A percentile compares a stretch with the other conserved stretches of the same genome.
Conservation (phyloP, 2,329 filamentous ascomycete genomes). For the Cladorrhinum sp. region DNA sequence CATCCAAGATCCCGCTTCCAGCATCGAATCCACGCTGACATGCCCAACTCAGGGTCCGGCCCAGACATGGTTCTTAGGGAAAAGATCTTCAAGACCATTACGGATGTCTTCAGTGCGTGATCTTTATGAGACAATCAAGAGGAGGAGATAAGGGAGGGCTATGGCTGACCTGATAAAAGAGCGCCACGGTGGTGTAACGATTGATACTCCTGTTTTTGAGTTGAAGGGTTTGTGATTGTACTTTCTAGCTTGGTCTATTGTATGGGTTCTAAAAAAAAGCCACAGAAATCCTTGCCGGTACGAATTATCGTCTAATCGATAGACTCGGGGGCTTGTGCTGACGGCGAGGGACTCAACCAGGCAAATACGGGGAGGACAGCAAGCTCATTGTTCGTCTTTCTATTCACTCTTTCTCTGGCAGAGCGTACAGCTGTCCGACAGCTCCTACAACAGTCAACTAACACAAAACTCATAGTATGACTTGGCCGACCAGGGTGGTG, state of each 20-base stretch:
- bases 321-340: constrained; percentile 1
- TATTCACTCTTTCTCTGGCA: background rate
- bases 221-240: constrained; percentile 48
- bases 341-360: constrained; percentile 39
- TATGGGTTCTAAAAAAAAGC: constrained; percentile 35
- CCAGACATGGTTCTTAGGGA: constrained; percentile 59
- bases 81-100: constrained; percentile 27
- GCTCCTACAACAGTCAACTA: background rate
- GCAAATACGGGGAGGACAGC: constrained; percentile 78
- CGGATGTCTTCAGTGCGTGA: constrained; percentile 27
- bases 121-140: background rate
- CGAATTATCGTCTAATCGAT: background rate
- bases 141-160: background rate
- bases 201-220: constrained; percentile 75
- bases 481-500: constrained; percentile 77
- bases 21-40: constrained; percentile 4
- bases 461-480: constrained; percentile 54
- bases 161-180: constrained; percentile 26
- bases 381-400: constrained; percentile 42
- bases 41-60: constrained; percentile 46
- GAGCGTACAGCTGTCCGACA: background rate
- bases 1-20: background rate
- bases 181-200: constrained; percentile 66
- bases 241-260: background rate
- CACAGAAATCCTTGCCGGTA: constrained; percentile 25